phyloP scores from a whole-genome alignment of 306 rosid species.

The Cucumis melo region DNA sequence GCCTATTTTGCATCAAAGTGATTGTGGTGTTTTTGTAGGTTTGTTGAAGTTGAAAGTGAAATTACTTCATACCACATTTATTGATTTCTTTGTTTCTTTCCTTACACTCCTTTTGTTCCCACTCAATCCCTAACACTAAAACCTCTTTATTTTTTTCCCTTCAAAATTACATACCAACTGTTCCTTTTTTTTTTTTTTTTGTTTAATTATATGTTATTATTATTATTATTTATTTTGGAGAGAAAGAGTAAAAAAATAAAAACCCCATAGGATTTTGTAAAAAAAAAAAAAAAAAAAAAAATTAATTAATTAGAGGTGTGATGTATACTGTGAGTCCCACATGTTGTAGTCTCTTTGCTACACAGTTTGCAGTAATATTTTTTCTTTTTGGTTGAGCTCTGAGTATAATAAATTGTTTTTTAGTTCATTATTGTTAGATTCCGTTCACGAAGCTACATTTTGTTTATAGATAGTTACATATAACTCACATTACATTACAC shows the following conservation, averaged over 20 bases:
- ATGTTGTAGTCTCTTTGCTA: background rate
- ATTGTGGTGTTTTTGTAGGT: background rate
- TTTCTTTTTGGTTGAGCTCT: no score
- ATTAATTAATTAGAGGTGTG: no score
- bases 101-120: background rate
- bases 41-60: background rate
- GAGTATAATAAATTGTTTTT: background rate
- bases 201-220: no score
- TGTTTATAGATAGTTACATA: no score
- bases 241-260: background rate
- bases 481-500: no score
- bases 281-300: background rate
- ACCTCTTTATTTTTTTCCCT: background rate
- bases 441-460: background rate
- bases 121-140: background rate
- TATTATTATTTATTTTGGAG: background rate
- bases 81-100: background rate
- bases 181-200: no score
- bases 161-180: no score
- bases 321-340: background rate
- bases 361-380: background rate
- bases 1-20: background rate
- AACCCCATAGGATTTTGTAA: background rate
- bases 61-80: background rate
- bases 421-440: background rate